phyloP scores from a whole-genome alignment of 306 rosid genomes.

The Cotoneaster glaucophyllus region DNA sequence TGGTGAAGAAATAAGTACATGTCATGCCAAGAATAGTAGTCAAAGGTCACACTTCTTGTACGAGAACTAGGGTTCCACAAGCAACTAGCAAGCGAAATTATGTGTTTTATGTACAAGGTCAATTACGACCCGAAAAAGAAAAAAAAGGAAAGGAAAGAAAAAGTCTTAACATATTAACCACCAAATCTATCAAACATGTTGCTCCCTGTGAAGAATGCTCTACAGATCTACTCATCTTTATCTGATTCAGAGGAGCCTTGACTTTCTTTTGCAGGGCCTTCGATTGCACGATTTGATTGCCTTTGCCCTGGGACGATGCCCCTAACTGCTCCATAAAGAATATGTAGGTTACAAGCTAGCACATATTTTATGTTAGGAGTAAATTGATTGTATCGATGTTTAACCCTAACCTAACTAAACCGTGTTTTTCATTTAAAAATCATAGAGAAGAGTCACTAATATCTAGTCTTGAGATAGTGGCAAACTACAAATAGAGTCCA shows the following conservation, averaged over 20 bases:
- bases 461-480: background rate
- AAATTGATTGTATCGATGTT: no score
- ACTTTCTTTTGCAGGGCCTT: constrained; percentile 11
- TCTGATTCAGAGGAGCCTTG: constrained; percentile 27
- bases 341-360: background rate
- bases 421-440: no score
- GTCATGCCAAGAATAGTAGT: background rate
- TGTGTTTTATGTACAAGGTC: background rate
- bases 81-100: background rate
- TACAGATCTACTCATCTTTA: constrained; percentile 15
- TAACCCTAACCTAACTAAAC: no score
- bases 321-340: constrained; percentile 18
- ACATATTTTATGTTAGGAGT: background rate
- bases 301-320: constrained; percentile 19
- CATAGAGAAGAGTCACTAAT: background rate
- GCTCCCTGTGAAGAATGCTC: background rate
- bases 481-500: background rate
- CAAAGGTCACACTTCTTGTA: background rate
- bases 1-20: background rate
- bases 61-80: background rate
- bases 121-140: background rate
- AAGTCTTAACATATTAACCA: background rate
- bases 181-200: background rate
- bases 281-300: constrained; percentile 4
- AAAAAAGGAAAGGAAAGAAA: background rate